Evolutionary conservation across 371 early-diverging fungal species (phyloP).

Genomic region (Mortierella sp.): DNA sequence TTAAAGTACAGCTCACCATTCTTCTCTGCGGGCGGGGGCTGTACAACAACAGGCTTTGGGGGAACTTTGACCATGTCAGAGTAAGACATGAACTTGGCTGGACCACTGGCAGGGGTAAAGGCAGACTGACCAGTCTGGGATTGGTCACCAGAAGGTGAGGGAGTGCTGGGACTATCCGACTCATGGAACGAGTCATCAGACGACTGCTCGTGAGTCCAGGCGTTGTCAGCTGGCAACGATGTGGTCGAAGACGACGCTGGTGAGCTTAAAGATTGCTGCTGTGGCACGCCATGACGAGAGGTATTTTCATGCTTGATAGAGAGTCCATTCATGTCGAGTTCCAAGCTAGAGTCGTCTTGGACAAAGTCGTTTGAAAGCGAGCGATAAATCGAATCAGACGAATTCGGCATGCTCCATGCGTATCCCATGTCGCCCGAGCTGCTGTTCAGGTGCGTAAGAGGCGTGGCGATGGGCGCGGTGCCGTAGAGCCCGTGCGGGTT

Average conservation of each 20-base stretch:
- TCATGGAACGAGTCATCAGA: slow-evolving; percentile 1
- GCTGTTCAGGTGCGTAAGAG: slow-evolving; percentile 3
- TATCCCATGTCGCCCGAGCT: slow-evolving; percentile 7
- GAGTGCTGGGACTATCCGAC: background rate
- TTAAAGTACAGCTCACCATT: slow-evolving; percentile 3
- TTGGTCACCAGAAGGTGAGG: background rate
- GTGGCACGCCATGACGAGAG: background rate
- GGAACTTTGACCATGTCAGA: slow-evolving; percentile 47
- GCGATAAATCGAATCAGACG: background rate
- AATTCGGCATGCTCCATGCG: slow-evolving; percentile 13
- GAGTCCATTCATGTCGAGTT: background rate
- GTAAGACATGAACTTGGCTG: slow-evolving; percentile 35
- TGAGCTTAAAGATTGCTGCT: background rate
- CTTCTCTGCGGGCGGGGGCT: background rate
- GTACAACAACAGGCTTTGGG: background rate
- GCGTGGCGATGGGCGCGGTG: background rate
- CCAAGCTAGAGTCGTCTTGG: background rate
- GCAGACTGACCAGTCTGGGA: background rate
- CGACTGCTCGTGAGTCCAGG: background rate
- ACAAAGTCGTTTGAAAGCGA: background rate
- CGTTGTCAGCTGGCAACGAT: background rate
- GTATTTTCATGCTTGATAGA: background rate
- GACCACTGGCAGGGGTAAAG: background rate
- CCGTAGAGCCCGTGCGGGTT: background rate
- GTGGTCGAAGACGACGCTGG: background rate